A percentile compares a stretch with the other conserved stretches of the same genome.
These are phyloP conservation scores for Byssochlamys sp. DNA, from an alignment of 2,329 filamentous ascomycete species.

Conservation along the genomic window DNA sequence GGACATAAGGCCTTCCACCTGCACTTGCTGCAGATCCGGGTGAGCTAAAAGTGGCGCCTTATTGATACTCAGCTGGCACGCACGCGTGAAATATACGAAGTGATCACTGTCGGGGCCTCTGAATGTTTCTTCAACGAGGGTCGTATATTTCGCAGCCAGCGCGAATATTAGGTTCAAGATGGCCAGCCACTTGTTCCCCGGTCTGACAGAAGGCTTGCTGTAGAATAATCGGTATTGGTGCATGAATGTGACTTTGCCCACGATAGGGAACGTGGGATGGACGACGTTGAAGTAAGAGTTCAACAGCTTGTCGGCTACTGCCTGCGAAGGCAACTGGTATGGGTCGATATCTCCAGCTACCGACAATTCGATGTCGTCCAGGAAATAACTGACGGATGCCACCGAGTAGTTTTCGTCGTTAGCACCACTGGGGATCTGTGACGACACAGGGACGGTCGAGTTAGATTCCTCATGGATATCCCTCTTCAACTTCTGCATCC, in stretches of 20 bases:
- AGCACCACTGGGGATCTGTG: conserved; percentile 12
- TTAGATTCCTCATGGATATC: conserved; percentile 21
- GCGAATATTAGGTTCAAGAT: conserved; percentile 38
- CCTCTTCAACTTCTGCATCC: conserved; percentile 34
- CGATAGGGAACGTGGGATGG: conserved; percentile 34
- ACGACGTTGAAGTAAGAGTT: conserved; percentile 30
- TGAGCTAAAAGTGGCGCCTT: conserved; percentile 27
- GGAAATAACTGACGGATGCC: conserved; percentile 29
- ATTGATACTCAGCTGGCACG: conserved; percentile 31
- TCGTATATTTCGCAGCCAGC: conserved; percentile 29
- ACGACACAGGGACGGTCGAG: neutral
- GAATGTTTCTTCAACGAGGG: conserved; percentile 18
- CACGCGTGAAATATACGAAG: conserved; percentile 33
- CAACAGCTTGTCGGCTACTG: conserved; percentile 31
- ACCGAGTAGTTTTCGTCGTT: conserved; percentile 11
- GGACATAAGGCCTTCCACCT: conserved; percentile 32
- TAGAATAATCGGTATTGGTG: conserved; percentile 31
- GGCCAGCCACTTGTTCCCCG: conserved; percentile 32
- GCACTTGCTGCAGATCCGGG: conserved; percentile 36
- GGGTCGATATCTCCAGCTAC: conserved; percentile 27
- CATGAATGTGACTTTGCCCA: conserved; percentile 31
- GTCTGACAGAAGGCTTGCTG: conserved; percentile 19
- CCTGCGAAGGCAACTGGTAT: conserved; percentile 25
- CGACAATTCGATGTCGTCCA: conserved; percentile 29
- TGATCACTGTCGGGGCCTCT: conserved; percentile 24